Conservation (phyloP, 306 rosid genomes). For the Fagus crenata region DNA sequence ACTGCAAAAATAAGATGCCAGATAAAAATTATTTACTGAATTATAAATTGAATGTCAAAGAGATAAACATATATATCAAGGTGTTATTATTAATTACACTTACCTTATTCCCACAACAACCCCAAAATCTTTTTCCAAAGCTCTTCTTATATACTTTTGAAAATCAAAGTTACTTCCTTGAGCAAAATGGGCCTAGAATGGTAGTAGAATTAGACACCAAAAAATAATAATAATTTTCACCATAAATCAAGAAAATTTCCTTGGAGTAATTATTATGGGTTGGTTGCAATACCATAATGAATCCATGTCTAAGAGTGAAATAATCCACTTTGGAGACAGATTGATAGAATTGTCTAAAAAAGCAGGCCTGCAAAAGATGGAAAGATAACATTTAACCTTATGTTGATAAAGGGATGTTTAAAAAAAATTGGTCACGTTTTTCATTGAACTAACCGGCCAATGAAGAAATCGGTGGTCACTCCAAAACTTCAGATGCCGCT, state of each 20-base stretch:
- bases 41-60: background rate
- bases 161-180: conserved; percentile 57
- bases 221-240: background rate
- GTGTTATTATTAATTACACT: background rate
- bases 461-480: conserved; percentile 42
- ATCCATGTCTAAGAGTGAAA: conserved; percentile 63
- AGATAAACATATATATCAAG: background rate
- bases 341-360: conserved; percentile 44
- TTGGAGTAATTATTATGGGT: background rate
- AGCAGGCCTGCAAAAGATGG: conserved; percentile 40
- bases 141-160: conserved; percentile 49
- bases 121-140: conserved; percentile 56
- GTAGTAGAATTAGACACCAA: background rate
- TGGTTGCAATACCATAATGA: conserved; percentile 44
- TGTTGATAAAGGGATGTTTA: background rate
- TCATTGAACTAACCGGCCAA: conserved; percentile 39
- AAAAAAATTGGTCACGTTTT: background rate
- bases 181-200: conserved; percentile 51
- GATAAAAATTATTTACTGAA: background rate
- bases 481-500: conserved; percentile 54
- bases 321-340: conserved; percentile 60
- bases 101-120: conserved; percentile 55
- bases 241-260: background rate
- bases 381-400: background rate
- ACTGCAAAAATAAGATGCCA: conserved; percentile 36